Evolutionary conservation across 2,329 filamentous ascomycete genomes (phyloP).

Genomic region (Neofusicoccum cordaticola): DNA sequence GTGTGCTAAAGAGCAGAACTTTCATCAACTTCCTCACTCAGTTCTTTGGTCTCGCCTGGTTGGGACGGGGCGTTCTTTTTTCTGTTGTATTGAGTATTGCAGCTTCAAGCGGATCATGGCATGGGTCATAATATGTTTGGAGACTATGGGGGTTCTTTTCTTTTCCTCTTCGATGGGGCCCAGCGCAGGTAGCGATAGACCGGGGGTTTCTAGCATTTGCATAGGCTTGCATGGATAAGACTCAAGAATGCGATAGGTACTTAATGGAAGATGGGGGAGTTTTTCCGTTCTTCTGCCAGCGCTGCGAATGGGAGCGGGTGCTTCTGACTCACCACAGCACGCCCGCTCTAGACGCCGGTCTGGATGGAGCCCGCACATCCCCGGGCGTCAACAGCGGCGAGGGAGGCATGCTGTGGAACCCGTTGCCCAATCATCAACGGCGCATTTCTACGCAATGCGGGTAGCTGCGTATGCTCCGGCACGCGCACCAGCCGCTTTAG

Average conservation of each 20-base stretch:
- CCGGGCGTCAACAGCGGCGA: conserved; percentile 1
- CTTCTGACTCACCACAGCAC: background rate
- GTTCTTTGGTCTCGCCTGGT: background rate
- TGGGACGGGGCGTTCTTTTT: background rate
- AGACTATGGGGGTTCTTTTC: background rate
- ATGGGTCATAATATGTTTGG: background rate
- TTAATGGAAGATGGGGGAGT: no score
- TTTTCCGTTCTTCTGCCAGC: no score
- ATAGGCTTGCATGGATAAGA: background rate
- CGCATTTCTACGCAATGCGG: background rate
- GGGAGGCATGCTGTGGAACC: no score
- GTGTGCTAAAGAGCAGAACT: no score
- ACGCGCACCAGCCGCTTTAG: background rate
- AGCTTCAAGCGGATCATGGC: background rate
- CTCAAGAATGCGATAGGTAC: background rate
- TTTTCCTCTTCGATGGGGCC: background rate
- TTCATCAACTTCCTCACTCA: no score
- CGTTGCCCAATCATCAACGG: background rate
- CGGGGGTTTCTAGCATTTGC: background rate
- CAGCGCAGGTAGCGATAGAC: no score
- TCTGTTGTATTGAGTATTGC: background rate
- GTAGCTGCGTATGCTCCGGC: background rate
- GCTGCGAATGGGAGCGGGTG: no score
- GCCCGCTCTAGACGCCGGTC: background rate
- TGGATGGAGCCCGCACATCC: no score